Conservation (phyloP, 345 rosid genomes). For the Euphorbia peplus region DNA sequence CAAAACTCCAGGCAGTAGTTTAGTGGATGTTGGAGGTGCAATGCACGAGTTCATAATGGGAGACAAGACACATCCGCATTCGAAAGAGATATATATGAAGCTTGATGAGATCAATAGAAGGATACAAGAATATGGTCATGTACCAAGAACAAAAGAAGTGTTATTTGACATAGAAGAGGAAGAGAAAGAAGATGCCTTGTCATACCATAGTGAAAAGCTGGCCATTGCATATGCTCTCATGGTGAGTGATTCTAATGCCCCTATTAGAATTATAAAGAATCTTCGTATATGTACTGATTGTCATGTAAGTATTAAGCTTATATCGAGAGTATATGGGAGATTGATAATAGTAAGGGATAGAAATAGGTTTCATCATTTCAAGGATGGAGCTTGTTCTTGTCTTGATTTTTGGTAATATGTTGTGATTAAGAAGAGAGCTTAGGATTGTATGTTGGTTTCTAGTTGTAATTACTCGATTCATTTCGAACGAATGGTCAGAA, state of each 20-base stretch:
- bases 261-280: conserved; percentile 42
- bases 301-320: conserved; percentile 37
- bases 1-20: conserved; percentile 58
- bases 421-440: not conserved
- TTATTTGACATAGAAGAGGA: conserved; percentile 43
- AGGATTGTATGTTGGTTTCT: not conserved
- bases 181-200: conserved; percentile 38
- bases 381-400: conserved; percentile 43
- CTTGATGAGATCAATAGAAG: conserved; percentile 31
- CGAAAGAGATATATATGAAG: conserved; percentile 31
- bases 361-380: conserved; percentile 37
- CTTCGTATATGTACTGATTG: conserved; percentile 40
- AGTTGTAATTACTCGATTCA: not conserved
- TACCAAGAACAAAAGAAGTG: conserved; percentile 31
- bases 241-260: conserved; percentile 9
- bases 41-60: conserved; percentile 43
- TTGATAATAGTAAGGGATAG: conserved; percentile 38
- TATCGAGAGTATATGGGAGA: conserved; percentile 30
- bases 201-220: conserved; percentile 42
- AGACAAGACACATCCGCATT: conserved; percentile 34
- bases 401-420: conserved; percentile 35
- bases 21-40: conserved; percentile 40
- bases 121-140: conserved; percentile 29
- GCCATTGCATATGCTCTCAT: conserved; percentile 45
- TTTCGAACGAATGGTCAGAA: not conserved